A percentile compares a stretch with the other conserved stretches of the same genome.
Conservation (phyloP, 352 stramenopile genomes). For the Salisapilia sapeloensis region DNA sequence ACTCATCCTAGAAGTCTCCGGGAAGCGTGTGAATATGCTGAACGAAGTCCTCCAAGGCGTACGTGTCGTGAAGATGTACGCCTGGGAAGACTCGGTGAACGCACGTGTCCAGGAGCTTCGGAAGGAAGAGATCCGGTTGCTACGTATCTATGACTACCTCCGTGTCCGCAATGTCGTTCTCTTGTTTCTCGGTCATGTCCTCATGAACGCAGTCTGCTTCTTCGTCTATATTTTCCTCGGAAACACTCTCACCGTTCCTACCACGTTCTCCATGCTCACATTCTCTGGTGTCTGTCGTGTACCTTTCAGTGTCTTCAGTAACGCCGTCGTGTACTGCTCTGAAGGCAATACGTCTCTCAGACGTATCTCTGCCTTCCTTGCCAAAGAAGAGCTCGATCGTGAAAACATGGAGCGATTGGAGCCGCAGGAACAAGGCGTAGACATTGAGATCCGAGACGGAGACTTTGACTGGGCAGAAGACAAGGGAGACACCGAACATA, state of each 20-base stretch:
- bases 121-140: constrained; percentile 14
- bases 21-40: constrained; percentile 83
- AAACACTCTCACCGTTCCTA: constrained; percentile 6
- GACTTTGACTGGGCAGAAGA: constrained; percentile 12
- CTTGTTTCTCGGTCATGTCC: constrained; percentile 10
- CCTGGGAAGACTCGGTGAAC: constrained; percentile 42
- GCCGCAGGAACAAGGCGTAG: constrained; percentile 1
- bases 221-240: constrained; percentile 9
- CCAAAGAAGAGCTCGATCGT: constrained; percentile 10
- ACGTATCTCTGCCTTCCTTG: constrained; percentile 14
- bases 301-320: constrained; percentile 34
- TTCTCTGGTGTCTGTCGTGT: constrained; percentile 33
- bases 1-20: constrained; percentile 17
- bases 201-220: constrained; percentile 7
- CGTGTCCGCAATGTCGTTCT: constrained; percentile 19
- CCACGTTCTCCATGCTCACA: constrained; percentile 14
- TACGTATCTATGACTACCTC: constrained; percentile 19
- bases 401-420: background rate
- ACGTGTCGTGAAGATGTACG: constrained; percentile 82
- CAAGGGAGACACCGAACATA: background rate
- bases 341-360: constrained; percentile 22
- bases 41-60: constrained; percentile 87
- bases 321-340: constrained; percentile 21
- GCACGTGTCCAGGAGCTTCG: constrained; percentile 18
- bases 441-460: constrained; percentile 11